A percentile compares a stretch with the other conserved stretches of the same genome.
These are phyloP conservation scores for Closterium sp. DNA, from an alignment of 139 green algal species.

Conservation along the genomic window DNA sequence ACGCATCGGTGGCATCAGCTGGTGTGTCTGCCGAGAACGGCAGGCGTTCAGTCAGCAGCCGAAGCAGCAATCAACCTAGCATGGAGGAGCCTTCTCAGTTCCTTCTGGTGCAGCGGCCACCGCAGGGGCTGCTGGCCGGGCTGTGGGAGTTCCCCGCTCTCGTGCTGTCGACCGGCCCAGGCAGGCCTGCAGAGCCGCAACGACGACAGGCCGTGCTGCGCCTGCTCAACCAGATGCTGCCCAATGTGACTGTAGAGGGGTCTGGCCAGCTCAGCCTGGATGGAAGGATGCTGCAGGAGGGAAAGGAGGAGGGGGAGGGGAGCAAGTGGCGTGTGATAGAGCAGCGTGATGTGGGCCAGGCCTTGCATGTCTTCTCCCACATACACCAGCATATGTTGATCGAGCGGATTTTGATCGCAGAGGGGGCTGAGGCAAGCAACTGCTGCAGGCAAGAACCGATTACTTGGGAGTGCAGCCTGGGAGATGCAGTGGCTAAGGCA, in stretches of 20 bases:
- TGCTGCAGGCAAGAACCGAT: too few relatives aligned
- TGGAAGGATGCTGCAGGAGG: neutral
- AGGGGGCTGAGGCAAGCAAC: neutral
- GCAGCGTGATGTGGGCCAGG: conserved; percentile 21
- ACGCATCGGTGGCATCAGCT: neutral
- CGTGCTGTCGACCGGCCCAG: neutral
- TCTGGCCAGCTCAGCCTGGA: neutral
- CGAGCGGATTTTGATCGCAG: conserved; percentile 14
- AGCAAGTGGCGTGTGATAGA: conserved; percentile 16
- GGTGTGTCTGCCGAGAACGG: neutral
- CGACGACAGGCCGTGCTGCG: neutral
- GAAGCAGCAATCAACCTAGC: neutral
- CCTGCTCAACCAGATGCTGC: neutral
- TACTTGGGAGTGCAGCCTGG: neutral
- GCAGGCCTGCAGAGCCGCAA: neutral
- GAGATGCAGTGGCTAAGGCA: neutral
- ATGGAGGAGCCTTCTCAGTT: conserved; percentile 24
- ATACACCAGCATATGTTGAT: conserved; percentile 39
- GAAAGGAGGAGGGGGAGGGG: neutral
- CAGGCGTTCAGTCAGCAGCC: neutral
- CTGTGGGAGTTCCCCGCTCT: conserved; percentile 62
- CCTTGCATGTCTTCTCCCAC: conserved; percentile 46
- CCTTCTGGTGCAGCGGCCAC: conserved; percentile 53
- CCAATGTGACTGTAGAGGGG: neutral
- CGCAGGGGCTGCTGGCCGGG: conserved; percentile 54